These are phyloP conservation scores for Saccharomycopsis fibuligera DNA, from an alignment of 805 yeast genomes.

Conservation along the genomic window DNA sequence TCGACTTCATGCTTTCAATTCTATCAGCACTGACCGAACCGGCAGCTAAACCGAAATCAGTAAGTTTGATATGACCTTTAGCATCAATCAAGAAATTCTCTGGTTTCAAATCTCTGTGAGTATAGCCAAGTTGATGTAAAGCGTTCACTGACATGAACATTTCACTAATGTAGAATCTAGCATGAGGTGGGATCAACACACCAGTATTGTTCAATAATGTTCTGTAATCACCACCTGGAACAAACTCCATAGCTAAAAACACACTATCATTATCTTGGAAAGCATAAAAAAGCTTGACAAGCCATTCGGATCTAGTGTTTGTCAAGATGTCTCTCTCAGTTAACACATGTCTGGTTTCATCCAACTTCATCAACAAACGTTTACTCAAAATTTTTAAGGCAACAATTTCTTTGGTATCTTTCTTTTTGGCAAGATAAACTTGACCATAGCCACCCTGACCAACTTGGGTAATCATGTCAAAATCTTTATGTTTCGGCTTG, in stretches of 20 bases:
- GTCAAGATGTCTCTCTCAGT: conserved; percentile 96
- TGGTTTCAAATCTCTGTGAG: conserved; percentile 95
- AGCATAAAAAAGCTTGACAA: conserved; percentile 87
- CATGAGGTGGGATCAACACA: conserved; percentile 86
- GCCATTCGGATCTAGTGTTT: conserved; percentile 94
- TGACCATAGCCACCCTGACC: conserved; percentile 99
- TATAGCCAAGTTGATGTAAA: conserved; percentile 88
- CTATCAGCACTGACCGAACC: conserved; percentile 91
- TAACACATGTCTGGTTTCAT: conserved; percentile 91
- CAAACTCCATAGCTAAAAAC: conserved; percentile 96
- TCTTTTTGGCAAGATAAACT: conserved; percentile 91
- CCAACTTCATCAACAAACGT: conserved; percentile 75
- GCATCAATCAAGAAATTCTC: conserved; percentile 88
- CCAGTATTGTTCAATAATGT: conserved; percentile 92
- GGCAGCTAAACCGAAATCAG: conserved; percentile 96
- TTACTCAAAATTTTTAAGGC: conserved; percentile 91
- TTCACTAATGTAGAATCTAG: conserved; percentile 89
- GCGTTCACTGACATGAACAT: conserved; percentile 96
- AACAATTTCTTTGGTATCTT: conserved; percentile 90
- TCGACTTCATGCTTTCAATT: conserved; percentile 83
- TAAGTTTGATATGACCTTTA: conserved; percentile 85
- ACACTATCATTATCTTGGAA: conserved; percentile 90
- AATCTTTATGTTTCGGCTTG: conserved; percentile 90
- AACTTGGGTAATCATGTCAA: conserved; percentile 94
- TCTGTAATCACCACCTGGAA: conserved; percentile 99